phyloP scores from a whole-genome alignment of 1,284 basidiomycete species.

The Salmacisia buchloeana region DNA sequence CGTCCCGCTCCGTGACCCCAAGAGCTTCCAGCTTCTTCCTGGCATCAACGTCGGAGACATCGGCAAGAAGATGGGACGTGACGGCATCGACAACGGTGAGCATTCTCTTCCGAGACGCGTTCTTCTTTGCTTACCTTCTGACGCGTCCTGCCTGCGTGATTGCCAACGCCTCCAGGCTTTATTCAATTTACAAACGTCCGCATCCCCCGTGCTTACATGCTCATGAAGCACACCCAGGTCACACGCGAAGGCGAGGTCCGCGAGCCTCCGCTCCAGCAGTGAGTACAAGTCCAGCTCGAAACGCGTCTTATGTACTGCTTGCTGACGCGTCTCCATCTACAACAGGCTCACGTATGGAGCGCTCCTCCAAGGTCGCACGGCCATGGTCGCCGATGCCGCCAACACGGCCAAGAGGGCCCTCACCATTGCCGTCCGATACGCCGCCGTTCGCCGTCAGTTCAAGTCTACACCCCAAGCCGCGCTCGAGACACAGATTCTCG shows the following conservation, averaged over 20 bases:
- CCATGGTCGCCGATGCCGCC: slow-evolving; percentile 58
- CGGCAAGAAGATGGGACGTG: slow-evolving; percentile 60
- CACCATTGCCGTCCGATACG: slow-evolving; percentile 59
- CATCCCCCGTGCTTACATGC: slow-evolving; percentile 59
- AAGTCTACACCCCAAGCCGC: slow-evolving; percentile 45
- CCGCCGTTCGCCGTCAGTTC: slow-evolving; percentile 59
- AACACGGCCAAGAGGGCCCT: slow-evolving; percentile 57
- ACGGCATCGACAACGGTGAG: slow-evolving; percentile 55
- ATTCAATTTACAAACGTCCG: slow-evolving; percentile 57
- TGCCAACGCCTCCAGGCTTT: background rate
- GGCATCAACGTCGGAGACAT: slow-evolving; percentile 60
- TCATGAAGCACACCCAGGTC: slow-evolving; percentile 61
- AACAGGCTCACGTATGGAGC: slow-evolving; percentile 57
- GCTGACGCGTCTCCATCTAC: background rate
- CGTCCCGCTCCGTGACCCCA: slow-evolving; percentile 57
- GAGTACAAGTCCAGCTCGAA: background rate
- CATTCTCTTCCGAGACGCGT: background rate
- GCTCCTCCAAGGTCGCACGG: slow-evolving; percentile 57
- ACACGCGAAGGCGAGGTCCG: slow-evolving; percentile 54
- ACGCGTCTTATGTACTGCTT: background rate
- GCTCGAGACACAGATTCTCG: slow-evolving; percentile 57
- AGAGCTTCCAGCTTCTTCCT: slow-evolving; percentile 52
- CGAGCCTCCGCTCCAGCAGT: slow-evolving; percentile 57
- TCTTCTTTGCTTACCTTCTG: slow-evolving; percentile 31
- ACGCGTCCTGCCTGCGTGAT: background rate